Evolutionary conservation across 2,329 filamentous ascomycete genomes (phyloP).

Genomic region (Colletotrichum sojae): DNA sequence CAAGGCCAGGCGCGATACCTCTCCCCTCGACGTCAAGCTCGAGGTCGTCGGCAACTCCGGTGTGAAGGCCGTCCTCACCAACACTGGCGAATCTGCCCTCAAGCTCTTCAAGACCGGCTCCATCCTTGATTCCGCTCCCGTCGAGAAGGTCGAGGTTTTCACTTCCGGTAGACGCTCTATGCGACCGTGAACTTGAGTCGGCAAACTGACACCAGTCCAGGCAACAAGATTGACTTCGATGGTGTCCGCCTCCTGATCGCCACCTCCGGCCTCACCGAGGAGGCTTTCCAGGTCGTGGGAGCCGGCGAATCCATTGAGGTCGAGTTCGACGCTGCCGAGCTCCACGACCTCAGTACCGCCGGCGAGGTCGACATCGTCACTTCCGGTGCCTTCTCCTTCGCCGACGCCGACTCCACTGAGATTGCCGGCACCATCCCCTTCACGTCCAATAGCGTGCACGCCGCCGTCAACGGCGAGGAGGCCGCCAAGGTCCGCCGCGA

Average conservation of each 20-base stretch:
- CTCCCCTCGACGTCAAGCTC: conserved; percentile 56
- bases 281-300: conserved; percentile 65
- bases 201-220: conserved; percentile 5
- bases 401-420: conserved; percentile 65
- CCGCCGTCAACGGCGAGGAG: conserved; percentile 68
- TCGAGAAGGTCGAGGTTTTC: conserved; percentile 66
- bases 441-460: conserved; percentile 70
- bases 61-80: conserved; percentile 64
- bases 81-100: conserved; percentile 60
- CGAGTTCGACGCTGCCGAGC: conserved; percentile 68
- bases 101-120: conserved; percentile 65
- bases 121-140: conserved; percentile 61
- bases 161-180: conserved; percentile 53
- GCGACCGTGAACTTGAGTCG: too few relatives aligned
- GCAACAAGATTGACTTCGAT: conserved; percentile 60
- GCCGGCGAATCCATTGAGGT: conserved; percentile 65
- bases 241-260: conserved; percentile 66
- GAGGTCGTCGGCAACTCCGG: conserved; percentile 60
- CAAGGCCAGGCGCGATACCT: conserved; percentile 36
- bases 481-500: conserved; percentile 65
- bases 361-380: conserved; percentile 71
- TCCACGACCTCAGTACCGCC: conserved; percentile 65
- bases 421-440: conserved; percentile 70
- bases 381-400: conserved; percentile 69
- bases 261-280: conserved; percentile 59